Base-by-base conservation (phyloP, 345 rosid species). In the Carallia brachiata region DNA sequence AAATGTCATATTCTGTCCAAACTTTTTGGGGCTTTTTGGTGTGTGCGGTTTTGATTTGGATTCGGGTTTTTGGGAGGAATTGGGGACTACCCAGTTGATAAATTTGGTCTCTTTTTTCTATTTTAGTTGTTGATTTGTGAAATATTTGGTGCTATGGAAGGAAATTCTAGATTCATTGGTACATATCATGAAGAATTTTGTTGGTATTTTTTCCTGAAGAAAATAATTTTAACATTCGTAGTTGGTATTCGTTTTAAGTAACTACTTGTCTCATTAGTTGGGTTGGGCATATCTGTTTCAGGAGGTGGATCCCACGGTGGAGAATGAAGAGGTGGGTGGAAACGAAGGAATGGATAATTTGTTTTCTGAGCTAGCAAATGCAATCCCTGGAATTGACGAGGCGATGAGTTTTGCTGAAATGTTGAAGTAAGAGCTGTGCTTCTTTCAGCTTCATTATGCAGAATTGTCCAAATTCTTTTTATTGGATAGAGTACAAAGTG, bases 351-450 rank as follows among this genome's bases (percentile, higher is more conserved):
- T 96, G 98, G 98, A 92, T 77, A 73, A 83, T 79, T 80, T 96
- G 75, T 85, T 96, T 75, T 87, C 98, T 27, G 99, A 95, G 77
- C 79, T 96, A 52, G 92, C 99, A 0, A 96, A 88, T 88, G 92
- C 99, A 0, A 95, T 95, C 75, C 99, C 99, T 52, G 99, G 99
- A 47, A 96, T 96, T 55, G 99, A 96, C 30, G 98, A 92, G 80
- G 99, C 99, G 1, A 92, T 96, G 99, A 96, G 98, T 79, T 96
- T 96, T 73, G 97, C 97, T 0, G 97, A 95, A 84, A n/a, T n/a
- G n/a, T n/a, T n/a, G n/a, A n/a, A n/a, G n/a, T n/a, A n/a, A n/a
- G n/a, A n/a, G n/a, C n/a, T n/a, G n/a, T n/a, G n/a, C n/a, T n/a
- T n/a, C n/a, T 4, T 34, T 58, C n/a, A 10, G 37, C 32, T 62